These are phyloP conservation scores for Scheffersomyces amazonensis DNA, from an alignment of 805 yeast genomes.

Conservation along the genomic window DNA sequence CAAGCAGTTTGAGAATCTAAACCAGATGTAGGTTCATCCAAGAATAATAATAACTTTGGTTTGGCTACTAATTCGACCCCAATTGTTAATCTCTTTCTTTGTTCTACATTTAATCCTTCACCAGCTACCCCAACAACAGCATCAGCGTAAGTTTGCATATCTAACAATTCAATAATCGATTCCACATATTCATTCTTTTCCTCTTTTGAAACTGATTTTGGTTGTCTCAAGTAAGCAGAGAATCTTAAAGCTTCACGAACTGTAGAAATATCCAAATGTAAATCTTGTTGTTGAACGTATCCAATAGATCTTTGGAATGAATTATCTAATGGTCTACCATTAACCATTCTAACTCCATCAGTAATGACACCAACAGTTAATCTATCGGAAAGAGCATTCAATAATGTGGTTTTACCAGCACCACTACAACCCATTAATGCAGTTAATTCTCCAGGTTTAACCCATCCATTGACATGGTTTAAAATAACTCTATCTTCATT, in stretches of 20 bases:
- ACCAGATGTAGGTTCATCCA: conserved; percentile 39
- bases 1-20: conserved; percentile 38
- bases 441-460: conserved; percentile 78
- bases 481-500: conserved; percentile 38
- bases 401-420: conserved; percentile 78
- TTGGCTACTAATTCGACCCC: conserved; percentile 14
- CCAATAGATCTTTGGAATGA: conserved; percentile 36
- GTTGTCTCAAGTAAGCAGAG: conserved; percentile 71
- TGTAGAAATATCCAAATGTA: conserved; percentile 29
- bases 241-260: conserved; percentile 50
- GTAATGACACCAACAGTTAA: conserved; percentile 65
- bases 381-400: conserved; percentile 70
- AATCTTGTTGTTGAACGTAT: conserved; percentile 33
- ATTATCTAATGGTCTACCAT: conserved; percentile 58
- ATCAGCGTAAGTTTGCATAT: conserved; percentile 50
- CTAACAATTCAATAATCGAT: conserved; percentile 59
- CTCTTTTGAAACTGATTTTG: conserved; percentile 47
- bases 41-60: conserved; percentile 6
- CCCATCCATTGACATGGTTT: conserved; percentile 54
- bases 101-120: conserved; percentile 34
- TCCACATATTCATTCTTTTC: conserved; percentile 71
- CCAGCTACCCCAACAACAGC: conserved; percentile 33
- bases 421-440: conserved; percentile 86
- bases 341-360: conserved; percentile 60
- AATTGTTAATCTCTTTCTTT: conserved; percentile 31